Conservation (phyloP, 1,284 basidiomycete species). For the Baeospora myosura region DNA sequence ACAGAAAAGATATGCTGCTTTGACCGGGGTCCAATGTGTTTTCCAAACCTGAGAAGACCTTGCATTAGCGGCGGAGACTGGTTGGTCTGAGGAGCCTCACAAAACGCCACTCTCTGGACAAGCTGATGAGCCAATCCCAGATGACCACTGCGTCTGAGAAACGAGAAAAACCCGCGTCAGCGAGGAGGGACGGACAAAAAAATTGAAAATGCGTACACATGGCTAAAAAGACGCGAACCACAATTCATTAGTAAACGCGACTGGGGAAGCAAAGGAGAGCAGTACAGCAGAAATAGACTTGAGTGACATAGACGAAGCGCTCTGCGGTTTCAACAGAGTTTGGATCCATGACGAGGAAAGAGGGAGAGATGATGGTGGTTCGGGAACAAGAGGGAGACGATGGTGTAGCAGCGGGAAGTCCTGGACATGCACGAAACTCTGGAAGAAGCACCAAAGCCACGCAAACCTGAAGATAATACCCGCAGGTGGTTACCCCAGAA, state of each 20-base stretch:
- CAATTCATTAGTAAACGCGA: constrained; percentile 12
- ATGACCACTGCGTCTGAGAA: constrained; percentile 63
- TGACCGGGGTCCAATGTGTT: constrained; percentile 74
- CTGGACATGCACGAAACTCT: constrained; percentile 31
- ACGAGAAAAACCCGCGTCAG: constrained; percentile 20
- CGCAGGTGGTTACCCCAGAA: no score
- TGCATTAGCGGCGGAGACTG: constrained; percentile 5
- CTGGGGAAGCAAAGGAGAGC: constrained; percentile 27
- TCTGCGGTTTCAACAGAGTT: constrained; percentile 33
- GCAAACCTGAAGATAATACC: not conserved
- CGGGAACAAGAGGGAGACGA: constrained; percentile 29
- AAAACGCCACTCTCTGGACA: constrained; percentile 68
- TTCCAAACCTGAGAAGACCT: constrained; percentile 55
- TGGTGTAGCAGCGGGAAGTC: constrained; percentile 1
- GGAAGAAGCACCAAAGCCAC: constrained; percentile 28
- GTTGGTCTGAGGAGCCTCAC: constrained; percentile 32
- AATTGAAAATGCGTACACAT: constrained; percentile 52
- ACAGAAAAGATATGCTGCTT: constrained; percentile 73
- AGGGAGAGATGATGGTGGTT: constrained; percentile 24
- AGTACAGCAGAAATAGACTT: constrained; percentile 77
- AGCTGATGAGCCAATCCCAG: constrained; percentile 75
- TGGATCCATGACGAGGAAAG: constrained; percentile 18
- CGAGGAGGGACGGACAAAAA: constrained; percentile 12
- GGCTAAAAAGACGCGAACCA: constrained; percentile 33
- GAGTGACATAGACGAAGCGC: constrained; percentile 50